Evolutionary conservation across 2,329 filamentous ascomycete genomes (phyloP).

Genomic region (Hypoxylon sp.): DNA sequence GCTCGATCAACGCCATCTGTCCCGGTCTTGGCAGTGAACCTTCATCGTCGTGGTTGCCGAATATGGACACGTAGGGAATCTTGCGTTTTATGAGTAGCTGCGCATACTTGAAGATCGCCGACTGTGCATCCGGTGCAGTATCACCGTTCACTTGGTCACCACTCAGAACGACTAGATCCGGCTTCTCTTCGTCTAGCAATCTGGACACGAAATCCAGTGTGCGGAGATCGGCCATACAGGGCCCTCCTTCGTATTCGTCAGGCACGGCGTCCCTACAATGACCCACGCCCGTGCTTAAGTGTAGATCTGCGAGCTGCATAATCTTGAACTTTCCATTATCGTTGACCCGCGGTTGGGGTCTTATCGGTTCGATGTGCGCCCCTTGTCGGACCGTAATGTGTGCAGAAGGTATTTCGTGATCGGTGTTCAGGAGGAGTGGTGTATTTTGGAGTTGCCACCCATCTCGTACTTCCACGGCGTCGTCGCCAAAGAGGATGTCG

Average conservation of each 20-base stretch:
- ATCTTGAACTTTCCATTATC: constrained; percentile 98
- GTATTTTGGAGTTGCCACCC: constrained; percentile 86
- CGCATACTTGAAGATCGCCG: constrained; percentile 94
- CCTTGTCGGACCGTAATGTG: constrained; percentile 85
- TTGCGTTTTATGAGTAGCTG: constrained; percentile 85
- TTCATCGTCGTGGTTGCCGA: constrained; percentile 98
- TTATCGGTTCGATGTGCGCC: constrained; percentile 70
- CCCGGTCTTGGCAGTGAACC: constrained; percentile 78
- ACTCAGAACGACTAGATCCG: constrained; percentile 89
- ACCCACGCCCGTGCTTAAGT: constrained; percentile 90
- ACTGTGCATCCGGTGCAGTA: constrained; percentile 89
- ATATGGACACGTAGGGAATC: constrained; percentile 93
- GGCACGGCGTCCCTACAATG: constrained; percentile 88
- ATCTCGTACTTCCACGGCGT: constrained; percentile 88
- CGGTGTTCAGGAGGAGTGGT: constrained; percentile 76
- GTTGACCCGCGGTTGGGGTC: constrained; percentile 79
- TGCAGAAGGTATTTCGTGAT: constrained; percentile 72
- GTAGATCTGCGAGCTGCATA: constrained; percentile 93
- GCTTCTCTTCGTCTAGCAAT: constrained; percentile 91
- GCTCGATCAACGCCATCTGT: constrained; percentile 88
- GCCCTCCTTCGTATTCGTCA: constrained; percentile 74
- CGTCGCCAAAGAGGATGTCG: constrained; percentile 89
- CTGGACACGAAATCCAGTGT: constrained; percentile 89
- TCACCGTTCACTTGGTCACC: constrained; percentile 97
- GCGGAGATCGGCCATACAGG: constrained; percentile 90